These are phyloP conservation scores for Solanum clarkiae DNA, from an alignment of 257 asterid genomes.

Conservation along the genomic window DNA sequence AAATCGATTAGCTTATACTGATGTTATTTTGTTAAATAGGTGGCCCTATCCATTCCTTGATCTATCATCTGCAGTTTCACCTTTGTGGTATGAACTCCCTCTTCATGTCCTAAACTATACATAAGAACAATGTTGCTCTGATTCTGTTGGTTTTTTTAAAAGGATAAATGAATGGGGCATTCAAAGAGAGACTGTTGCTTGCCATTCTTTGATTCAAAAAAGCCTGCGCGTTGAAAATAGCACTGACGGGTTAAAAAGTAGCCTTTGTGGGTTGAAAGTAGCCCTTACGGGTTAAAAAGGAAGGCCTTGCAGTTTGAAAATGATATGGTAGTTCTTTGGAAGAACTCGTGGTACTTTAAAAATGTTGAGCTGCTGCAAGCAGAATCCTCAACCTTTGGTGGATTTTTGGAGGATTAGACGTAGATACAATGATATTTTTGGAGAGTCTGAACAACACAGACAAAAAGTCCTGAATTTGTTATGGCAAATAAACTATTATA, in stretches of 20 bases:
- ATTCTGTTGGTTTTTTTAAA: background rate
- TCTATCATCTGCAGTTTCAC: slow-evolving; percentile 72
- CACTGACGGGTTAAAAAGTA: too few relatives aligned
- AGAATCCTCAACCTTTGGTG: background rate
- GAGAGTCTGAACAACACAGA: background rate
- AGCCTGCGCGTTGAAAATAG: too few relatives aligned
- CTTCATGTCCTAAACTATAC: background rate
- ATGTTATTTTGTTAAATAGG: slow-evolving; percentile 33
- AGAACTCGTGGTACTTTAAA: background rate
- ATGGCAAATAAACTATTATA: background rate
- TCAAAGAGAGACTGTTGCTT: too few relatives aligned
- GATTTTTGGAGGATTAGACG: background rate
- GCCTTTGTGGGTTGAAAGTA: too few relatives aligned
- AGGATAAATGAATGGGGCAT: too few relatives aligned
- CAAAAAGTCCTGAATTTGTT: background rate
- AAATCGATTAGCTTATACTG: background rate
- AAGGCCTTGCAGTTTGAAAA: too few relatives aligned
- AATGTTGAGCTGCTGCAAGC: background rate
- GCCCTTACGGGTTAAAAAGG: too few relatives aligned
- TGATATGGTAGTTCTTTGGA: too few relatives aligned
- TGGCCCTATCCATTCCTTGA: slow-evolving; percentile 98
- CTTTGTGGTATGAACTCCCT: slow-evolving; percentile 56
- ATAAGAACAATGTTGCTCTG: background rate
- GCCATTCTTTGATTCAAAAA: too few relatives aligned
- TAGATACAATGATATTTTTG: background rate